phyloP scores from a whole-genome alignment of 129 eudicot species.

The Dittrichia graveolens region DNA sequence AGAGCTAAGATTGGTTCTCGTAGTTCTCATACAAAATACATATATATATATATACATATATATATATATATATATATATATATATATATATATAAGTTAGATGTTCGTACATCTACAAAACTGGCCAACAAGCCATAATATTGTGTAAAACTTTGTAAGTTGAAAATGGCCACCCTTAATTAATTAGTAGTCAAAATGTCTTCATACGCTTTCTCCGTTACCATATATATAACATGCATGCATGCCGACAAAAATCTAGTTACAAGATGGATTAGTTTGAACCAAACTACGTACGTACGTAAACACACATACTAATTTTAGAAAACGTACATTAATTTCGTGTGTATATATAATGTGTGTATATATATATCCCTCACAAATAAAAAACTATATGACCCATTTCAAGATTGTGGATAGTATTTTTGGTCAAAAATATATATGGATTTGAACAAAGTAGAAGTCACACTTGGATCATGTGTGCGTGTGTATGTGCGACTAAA shows the following conservation, averaged over 20 bases:
- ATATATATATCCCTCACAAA: background rate
- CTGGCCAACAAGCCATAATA: too few relatives aligned
- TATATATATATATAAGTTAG: too few relatives aligned
- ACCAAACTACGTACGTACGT: background rate
- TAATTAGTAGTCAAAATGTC: too few relatives aligned
- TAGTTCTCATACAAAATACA: too few relatives aligned
- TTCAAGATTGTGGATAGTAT: background rate
- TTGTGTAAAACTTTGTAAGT: too few relatives aligned
- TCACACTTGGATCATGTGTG: constrained; percentile 13
- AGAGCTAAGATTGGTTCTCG: too few relatives aligned
- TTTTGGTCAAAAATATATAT: constrained; percentile 21
- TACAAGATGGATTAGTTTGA: constrained; percentile 18
- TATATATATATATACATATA: too few relatives aligned
- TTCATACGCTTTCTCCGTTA: too few relatives aligned
- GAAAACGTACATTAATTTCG: background rate
- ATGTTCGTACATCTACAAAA: too few relatives aligned
- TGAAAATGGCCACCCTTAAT: too few relatives aligned
- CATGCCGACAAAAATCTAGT: background rate
- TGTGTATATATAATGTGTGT: too few relatives aligned
- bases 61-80: too few relatives aligned
- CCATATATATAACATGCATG: background rate
- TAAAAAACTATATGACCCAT: background rate
- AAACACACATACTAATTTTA: constrained; percentile 31
- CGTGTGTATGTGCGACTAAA: constrained; percentile 23
- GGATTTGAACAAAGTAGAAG: constrained; percentile 21